Evolutionary conservation across 352 stramenopile species (phyloP).

Genomic region (Thalassiosira delicatula): DNA sequence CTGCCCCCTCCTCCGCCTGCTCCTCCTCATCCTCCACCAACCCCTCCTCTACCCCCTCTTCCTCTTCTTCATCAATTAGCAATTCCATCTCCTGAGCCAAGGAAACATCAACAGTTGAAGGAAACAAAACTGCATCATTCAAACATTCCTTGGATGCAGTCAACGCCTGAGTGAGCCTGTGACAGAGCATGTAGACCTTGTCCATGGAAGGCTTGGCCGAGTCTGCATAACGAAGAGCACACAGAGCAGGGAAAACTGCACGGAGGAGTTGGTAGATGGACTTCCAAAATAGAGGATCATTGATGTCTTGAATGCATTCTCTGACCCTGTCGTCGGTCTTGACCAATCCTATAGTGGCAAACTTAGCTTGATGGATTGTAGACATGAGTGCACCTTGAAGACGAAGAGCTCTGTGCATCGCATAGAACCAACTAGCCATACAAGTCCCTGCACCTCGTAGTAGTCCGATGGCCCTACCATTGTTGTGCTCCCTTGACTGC

Average conservation of each 20-base stretch:
- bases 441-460: constrained; percentile 31
- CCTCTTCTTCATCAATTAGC: neutral
- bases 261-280: constrained; percentile 17
- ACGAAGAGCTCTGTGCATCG: constrained; percentile 27
- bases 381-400: constrained; percentile 15
- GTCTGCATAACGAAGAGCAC: constrained; percentile 25
- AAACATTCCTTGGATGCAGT: constrained; percentile 6
- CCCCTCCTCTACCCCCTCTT: neutral
- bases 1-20: neutral
- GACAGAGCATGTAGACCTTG: constrained; percentile 33
- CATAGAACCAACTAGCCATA: constrained; percentile 56
- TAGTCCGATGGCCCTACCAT: constrained; percentile 27
- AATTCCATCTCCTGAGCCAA: no score
- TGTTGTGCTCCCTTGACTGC: constrained; percentile 33
- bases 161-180: constrained; percentile 6
- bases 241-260: constrained; percentile 19
- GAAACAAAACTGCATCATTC: constrained; percentile 30
- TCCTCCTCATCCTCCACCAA: neutral
- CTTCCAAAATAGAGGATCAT: constrained; percentile 36
- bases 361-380: constrained; percentile 35
- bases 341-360: neutral
- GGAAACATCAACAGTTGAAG: constrained; percentile 8
- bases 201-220: constrained; percentile 45
- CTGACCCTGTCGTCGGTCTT: neutral
- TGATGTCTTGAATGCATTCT: constrained; percentile 33